Evolutionary conservation across 2,329 filamentous ascomycete species (phyloP), one percentile per base, ranked within the genome.

Genomic region (Aureobasidium sp.): DNA sequence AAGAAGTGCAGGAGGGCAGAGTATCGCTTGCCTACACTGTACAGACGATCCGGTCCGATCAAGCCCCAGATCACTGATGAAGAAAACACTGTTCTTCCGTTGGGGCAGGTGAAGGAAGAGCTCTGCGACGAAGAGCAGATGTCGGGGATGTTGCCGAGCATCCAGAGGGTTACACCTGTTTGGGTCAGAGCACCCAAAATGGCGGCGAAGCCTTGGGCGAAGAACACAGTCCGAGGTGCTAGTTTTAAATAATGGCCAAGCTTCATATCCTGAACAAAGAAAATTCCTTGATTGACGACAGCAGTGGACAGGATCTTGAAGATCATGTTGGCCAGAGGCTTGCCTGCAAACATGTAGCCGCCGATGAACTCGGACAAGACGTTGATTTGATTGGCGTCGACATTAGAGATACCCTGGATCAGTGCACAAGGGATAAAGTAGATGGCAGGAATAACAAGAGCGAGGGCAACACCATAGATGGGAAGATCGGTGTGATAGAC

Each of bases 381-480:
- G 55, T 58, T 58, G 22, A 69, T 15, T 63, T 69, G 25, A 51
- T 70, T 70, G 3, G 68, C 67, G 39, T 71, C 68, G 25, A 71
- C 69, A 51, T 70, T 71, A 11, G 91, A 95, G 67, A 95, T 90
- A 58, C 55, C 91, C 89, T 94, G 95, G 69, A 96, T 89, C 71
- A 95, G 94, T 64, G 91, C 91, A 66, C 94, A 93, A 12, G 91
- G 91, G 63, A 96, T 90, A 77, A 95, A 95, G 64, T 95, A 87
- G 61, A 93, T 74, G 22, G 87, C 85, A 64, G 90, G 91, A 60
- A 95, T 90, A 29, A 80, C 83, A 2, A 96, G 80, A 1, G 91
- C 89, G 6, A 96, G 81, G 17, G 95, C 78, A 3, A 96, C 79
- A 4, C 91, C 91, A 69, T 94, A 94, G 88, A 91, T 95, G 0